A percentile compares a stretch with the other conserved stretches of the same genome.
Evolutionary conservation across 202 grass and related monocot genomes (phyloP).

Genomic region (Zizania palustris): DNA sequence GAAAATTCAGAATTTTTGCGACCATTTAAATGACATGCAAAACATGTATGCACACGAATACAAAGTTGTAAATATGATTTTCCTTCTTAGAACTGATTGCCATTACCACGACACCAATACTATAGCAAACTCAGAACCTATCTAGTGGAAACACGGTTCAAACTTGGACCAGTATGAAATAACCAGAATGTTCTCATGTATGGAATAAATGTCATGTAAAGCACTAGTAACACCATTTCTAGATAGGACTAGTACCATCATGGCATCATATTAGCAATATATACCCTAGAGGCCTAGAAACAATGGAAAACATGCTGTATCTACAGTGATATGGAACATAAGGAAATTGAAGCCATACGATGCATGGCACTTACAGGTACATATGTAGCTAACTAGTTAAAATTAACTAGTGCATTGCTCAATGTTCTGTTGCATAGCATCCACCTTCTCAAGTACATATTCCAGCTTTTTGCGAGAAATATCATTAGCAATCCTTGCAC

Average conservation of each 20-base stretch:
- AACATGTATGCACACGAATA: too few species aligned
- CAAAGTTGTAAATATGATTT: too few species aligned
- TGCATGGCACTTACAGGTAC: slow-evolving; percentile 33
- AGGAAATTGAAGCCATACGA: neutral
- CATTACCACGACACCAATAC: neutral
- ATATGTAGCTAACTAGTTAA: neutral
- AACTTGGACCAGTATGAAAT: neutral
- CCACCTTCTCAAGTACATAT: slow-evolving; percentile 78
- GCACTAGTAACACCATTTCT: neutral
- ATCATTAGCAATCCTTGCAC: slow-evolving; percentile 89
- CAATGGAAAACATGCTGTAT: neutral
- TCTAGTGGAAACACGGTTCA: neutral
- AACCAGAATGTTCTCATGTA: neutral
- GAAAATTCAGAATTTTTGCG: too few species aligned
- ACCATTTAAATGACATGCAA: too few species aligned
- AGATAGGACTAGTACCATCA: neutral
- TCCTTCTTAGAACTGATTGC: neutral
- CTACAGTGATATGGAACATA: slow-evolving; percentile 10
- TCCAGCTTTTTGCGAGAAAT: slow-evolving; percentile 90
- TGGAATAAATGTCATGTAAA: slow-evolving; percentile 3
- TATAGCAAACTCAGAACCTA: slow-evolving; percentile 1
- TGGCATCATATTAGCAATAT: neutral
- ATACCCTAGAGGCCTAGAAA: neutral
- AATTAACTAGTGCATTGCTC: slow-evolving; percentile 52
- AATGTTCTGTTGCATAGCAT: slow-evolving; percentile 76